Percentiles rank a stretch among this genome's conserved stretches.
Evolutionary conservation across 192 early-diverging fungal species (phyloP).

Genomic region (Rhizoclosmatium globosum): DNA sequence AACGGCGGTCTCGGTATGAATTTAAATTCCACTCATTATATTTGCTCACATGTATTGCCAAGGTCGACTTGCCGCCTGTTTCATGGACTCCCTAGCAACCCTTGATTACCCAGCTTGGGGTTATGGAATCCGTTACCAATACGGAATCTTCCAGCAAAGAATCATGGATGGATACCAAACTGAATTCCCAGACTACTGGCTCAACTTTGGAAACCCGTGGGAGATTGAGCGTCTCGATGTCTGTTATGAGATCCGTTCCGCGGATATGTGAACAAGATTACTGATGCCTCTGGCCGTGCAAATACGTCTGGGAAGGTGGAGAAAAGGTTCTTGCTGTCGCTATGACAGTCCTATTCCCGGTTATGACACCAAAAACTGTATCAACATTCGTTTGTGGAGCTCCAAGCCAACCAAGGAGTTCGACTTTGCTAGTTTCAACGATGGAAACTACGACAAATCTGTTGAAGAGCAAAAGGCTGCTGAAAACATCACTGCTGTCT

Average conservation of each 20-base stretch:
- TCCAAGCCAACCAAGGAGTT: slow-evolving; percentile 90
- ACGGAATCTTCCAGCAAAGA: slow-evolving; percentile 99
- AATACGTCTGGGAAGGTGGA: slow-evolving; percentile 85
- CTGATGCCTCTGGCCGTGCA: slow-evolving; percentile 71
- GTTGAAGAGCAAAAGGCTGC: slow-evolving; percentile 92
- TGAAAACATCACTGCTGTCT: slow-evolving; percentile 92
- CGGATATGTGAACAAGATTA: slow-evolving; percentile 79
- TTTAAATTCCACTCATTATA: background rate
- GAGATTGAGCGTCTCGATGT: slow-evolving; percentile 94
- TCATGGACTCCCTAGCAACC: slow-evolving; percentile 95
- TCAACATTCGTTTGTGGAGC: slow-evolving; percentile 98
- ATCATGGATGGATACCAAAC: slow-evolving; percentile 96
- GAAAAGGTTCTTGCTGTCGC: slow-evolving; percentile 91
- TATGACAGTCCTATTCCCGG: slow-evolving; percentile 98
- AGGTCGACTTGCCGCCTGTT: slow-evolving; percentile 93
- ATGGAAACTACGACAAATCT: slow-evolving; percentile 91
- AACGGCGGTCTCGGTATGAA: slow-evolving; percentile 90
- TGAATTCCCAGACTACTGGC: slow-evolving; percentile 94
- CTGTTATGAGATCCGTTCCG: slow-evolving; percentile 90
- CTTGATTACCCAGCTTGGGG: slow-evolving; percentile 83
- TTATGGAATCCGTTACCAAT: slow-evolving; percentile 97
- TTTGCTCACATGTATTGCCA: background rate
- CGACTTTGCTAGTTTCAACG: slow-evolving; percentile 77
- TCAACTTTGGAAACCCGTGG: slow-evolving; percentile 96
- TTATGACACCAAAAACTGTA: slow-evolving; percentile 91